Evolutionary conservation across 192 early-diverging fungal species (phyloP), one percentile per base, ranked within the genome.

Genomic region (Linnemannia schmuckeri): DNA sequence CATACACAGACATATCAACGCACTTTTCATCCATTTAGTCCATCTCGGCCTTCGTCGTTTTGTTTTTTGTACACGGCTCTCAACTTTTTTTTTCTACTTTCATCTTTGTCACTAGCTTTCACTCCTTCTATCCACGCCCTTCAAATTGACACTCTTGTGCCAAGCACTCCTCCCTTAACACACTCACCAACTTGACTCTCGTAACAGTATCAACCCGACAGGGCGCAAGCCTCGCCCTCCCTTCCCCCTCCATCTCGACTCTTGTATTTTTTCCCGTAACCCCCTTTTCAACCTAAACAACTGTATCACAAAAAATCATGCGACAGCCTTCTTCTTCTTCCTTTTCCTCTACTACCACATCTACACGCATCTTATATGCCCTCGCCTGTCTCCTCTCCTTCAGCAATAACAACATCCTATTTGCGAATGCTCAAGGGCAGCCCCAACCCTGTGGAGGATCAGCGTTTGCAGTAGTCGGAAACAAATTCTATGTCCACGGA

Each of bases 391-490:
- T 55, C 41, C 41, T 75, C 8, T 54, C 66, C 30, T 20, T 75
- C 20, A 55, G n/a, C 40, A 47, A 24, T 27, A 17, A 1, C 30
- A 74, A 30, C 47, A 27, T 35, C 15, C 47, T 20, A 18, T 6
- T 52, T 17, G 49, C 18, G 5, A 52, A 52, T 30, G 17, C 70
- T 35, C 44, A 80, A 40, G 73, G 52, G 40, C 80, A 87, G n/a
- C 79, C 85, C 12, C 85, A 87, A 40, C 79, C 85, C 3, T 72
- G 69, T 24, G 85, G 85, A 5, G 85, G 76, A 46, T 46, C 76
- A 18, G 85, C 85, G 8, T 81, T 30, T 27, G 76, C 79, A 2
- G 44, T 46, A 20, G 72, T 87, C 2, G 85, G 80, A 20, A 81
- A 35, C 18, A 74, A 35, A 17, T 81, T 81, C 35, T 87, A 87